Evolutionary conservation across 2,329 filamentous ascomycete species (phyloP), one percentile per base, ranked within the genome.

Genomic region (Epichloe aotearoae): DNA sequence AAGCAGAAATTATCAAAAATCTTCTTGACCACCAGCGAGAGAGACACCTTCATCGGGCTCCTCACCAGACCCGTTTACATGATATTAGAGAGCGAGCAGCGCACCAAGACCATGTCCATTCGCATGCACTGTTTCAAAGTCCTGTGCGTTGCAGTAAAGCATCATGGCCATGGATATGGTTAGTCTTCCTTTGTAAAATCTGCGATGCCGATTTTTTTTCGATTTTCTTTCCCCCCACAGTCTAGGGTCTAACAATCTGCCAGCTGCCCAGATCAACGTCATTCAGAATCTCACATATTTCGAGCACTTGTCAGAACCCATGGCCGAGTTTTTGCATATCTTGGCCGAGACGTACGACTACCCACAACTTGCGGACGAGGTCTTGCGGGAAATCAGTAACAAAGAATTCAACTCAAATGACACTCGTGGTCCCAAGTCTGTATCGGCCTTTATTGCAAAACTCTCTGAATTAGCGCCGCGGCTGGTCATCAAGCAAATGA

Each of bases 331-430:
- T 60, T 73, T 98, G 4, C 88, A 97, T 60, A 98, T 97, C 61
- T 74, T 98, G 26, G 84, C 90, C 1, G 90, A 97, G 64, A 91
- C 96, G 71, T 98, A 97, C 70, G 93, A 98, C 68, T 95, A 97
- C 64, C 87, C 90, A 15, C 93, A 98, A 62, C 76, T 98, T 8
- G 85, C 89, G 4, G 93, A 96, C 64, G 93, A 98, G 64, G 87
- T 97, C 33, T 69, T 98, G 52, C 84, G 88, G 60, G 93, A 98
- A 64, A 79, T 98, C 57, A 95, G 90, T 65, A 95, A 90, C 69
- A 98, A 95, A 65, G 91, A 97, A 63, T 98, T 97, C 72, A 96
- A 94, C 67, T 91, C 86, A 55, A 98, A 94, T 61, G 94, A 98
- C 66, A 89, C 86, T 1, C 88, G 86, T 64, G 93, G 93, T 0